A percentile compares a stretch with the other conserved stretches of the same genome.
phyloP scores from a whole-genome alignment of 2,329 filamentous ascomycete genomes.

The Xylariaceae sp. region DNA sequence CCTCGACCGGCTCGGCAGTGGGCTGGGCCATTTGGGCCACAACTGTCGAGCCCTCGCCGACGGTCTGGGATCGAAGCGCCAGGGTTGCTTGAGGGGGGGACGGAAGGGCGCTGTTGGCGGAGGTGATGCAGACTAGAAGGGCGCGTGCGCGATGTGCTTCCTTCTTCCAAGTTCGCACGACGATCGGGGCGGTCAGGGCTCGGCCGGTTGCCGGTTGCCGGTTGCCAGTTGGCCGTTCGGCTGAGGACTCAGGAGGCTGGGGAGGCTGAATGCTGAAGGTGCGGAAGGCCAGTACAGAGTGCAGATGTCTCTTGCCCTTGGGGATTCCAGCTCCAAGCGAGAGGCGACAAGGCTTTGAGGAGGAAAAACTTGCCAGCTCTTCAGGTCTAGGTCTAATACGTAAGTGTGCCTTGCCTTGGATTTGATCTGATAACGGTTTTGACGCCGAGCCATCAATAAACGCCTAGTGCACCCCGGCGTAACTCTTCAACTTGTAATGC shows the following conservation, averaged over 20 bases:
- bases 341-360: conserved; percentile 10
- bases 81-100: conserved; percentile 44
- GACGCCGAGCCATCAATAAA: conserved; percentile 9
- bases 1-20: conserved; percentile 57
- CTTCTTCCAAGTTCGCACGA: too few relatives aligned
- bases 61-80: conserved; percentile 56
- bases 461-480: conserved; percentile 5
- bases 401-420: conserved; percentile 13
- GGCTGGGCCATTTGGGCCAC: conserved; percentile 67
- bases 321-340: neutral
- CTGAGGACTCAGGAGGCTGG: too few relatives aligned
- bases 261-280: too few relatives aligned
- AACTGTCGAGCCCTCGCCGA: conserved; percentile 60
- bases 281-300: too few relatives aligned
- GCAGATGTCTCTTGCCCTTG: too few relatives aligned
- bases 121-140: conserved; percentile 1
- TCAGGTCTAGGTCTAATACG: conserved; percentile 7
- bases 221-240: too few relatives aligned
- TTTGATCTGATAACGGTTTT: conserved; percentile 19
- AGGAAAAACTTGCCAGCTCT: conserved; percentile 19
- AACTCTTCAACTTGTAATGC: neutral
- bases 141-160: too few relatives aligned
- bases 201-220: too few relatives aligned
- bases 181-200: too few relatives aligned
- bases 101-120: conserved; percentile 13